Evolutionary conservation across 306 rosid genomes (phyloP), one percentile per base, ranked within the genome.

Genomic region (Medicago lupulina): DNA sequence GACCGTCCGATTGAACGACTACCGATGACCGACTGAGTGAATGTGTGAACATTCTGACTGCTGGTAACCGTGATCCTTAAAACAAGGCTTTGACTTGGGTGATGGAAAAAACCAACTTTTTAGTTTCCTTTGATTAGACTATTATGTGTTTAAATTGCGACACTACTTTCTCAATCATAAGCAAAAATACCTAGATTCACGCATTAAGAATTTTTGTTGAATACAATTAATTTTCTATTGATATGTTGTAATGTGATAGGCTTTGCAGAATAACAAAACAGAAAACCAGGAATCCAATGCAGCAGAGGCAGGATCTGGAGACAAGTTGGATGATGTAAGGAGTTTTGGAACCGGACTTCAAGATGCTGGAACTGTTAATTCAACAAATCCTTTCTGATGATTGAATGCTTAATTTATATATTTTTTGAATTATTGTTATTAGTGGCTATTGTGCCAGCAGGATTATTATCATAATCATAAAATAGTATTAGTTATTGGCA

Each of bases 191-290:
- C 11, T 5, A 53, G 17, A 17, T 8, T 53, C 59, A 17, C 1
- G 59, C 25, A 49, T 46, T 13, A 50, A 50, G 9, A n/a, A n/a
- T n/a, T 50, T 43, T 44, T 10, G 57, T 17, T 53, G 2, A 54
- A 9, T 54, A 9, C 23, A 54, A 18, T 18, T 18, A 17, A 54
- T 18, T 8, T 54, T 53, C 28, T 8, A 61, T 70, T 85, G 74
- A 86, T 50, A 59, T 8, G 11, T 49, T 61, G 54, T 74, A 15
- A 59, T 82, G 72, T 61, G 49, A 72, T 8, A 88, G 96, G 86
- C 80, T 85, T 54, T 92, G 83, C 97, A 90, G 96, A 86, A 84
- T 75, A 82, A 71, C 70, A 59, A 51, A 51, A 69, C 65, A 40
- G 89, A 85, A 87, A 86, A 83, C 63, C 86, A 73, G 77, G 78